phyloP scores from a whole-genome alignment of 306 rosid genomes.

The Betula pendula region DNA sequence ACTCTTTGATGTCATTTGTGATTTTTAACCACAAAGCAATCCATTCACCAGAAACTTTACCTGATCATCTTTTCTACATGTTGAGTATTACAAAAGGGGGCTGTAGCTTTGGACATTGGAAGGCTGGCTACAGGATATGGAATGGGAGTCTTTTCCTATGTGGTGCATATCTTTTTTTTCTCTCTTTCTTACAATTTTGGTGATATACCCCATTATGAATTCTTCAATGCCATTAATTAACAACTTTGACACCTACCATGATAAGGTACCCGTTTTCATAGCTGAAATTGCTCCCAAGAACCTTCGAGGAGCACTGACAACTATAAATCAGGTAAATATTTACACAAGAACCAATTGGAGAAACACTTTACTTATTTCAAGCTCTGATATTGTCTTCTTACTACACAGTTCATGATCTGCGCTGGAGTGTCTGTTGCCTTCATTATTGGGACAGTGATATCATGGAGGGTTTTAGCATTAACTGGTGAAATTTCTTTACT shows the following conservation, averaged over 20 bases:
- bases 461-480: constrained; percentile 83
- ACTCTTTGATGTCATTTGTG: not conserved
- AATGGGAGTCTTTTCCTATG: constrained; percentile 92
- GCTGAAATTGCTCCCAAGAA: constrained; percentile 94
- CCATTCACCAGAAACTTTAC: constrained; percentile 10
- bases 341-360: not conserved
- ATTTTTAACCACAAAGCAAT: constrained; percentile 13
- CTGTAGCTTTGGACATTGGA: constrained; percentile 72
- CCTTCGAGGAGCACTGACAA: constrained; percentile 79
- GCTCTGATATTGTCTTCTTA: constrained; percentile 21
- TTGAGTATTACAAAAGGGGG: constrained; percentile 45
- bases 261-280: constrained; percentile 79
- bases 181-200: constrained; percentile 10
- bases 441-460: constrained; percentile 68
- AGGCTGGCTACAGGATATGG: constrained; percentile 96
- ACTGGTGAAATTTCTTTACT: constrained; percentile 41
- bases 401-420: constrained; percentile 69
- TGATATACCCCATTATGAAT: constrained; percentile 14
- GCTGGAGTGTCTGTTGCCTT: constrained; percentile 67
- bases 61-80: constrained; percentile 11
- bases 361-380: not conserved
- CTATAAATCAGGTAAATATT: constrained; percentile 71
- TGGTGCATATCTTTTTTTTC: constrained; percentile 44
- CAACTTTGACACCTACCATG: constrained; percentile 26
- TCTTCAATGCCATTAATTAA: constrained; percentile 8